A percentile compares a stretch with the other conserved stretches of the same genome.
These are phyloP conservation scores for Coemansia sp. DNA, from an alignment of 192 early-diverging fungal species.

Conservation along the genomic window DNA sequence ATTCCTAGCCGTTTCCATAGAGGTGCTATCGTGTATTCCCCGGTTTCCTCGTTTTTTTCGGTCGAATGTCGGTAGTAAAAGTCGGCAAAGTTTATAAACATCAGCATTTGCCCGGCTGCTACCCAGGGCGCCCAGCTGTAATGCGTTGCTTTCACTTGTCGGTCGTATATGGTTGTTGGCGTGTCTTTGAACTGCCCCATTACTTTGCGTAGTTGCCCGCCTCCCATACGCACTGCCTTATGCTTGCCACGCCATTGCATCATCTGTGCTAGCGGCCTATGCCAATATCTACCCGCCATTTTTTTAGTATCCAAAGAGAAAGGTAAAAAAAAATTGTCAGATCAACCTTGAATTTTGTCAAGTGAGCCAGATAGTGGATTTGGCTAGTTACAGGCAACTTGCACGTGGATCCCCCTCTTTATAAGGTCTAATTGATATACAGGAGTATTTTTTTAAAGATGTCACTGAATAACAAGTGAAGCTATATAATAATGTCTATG, in stretches of 20 bases:
- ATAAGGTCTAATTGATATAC: too few relatives aligned
- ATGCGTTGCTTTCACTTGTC: constrained; percentile 21
- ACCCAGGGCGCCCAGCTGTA: constrained; percentile 49
- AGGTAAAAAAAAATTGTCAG: too few relatives aligned
- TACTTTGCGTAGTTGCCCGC: constrained; percentile 27
- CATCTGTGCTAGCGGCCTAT: too few relatives aligned
- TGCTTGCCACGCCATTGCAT: neutral
- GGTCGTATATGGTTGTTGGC: constrained; percentile 18
- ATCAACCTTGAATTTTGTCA: too few relatives aligned
- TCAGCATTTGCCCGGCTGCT: constrained; percentile 40
- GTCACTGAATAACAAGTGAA: too few relatives aligned
- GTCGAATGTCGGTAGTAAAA: constrained; percentile 49
- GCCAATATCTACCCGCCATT: too few relatives aligned
- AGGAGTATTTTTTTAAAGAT: too few relatives aligned
- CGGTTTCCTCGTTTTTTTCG: constrained; percentile 40
- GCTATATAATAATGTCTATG: too few relatives aligned
- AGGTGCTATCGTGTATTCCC: constrained; percentile 22
- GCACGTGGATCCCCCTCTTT: too few relatives aligned
- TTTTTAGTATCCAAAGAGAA: too few relatives aligned
- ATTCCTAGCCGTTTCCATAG: constrained; percentile 41
- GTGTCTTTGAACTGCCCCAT: constrained; percentile 22
- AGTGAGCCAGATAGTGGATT: too few relatives aligned
- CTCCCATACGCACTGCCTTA: constrained; percentile 15
- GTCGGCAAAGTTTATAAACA: constrained; percentile 52
- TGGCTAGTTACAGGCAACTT: too few relatives aligned